These are phyloP conservation scores for Blastocystis sp. DNA, from an alignment of 352 stramenopile species.

Conservation along the genomic window DNA sequence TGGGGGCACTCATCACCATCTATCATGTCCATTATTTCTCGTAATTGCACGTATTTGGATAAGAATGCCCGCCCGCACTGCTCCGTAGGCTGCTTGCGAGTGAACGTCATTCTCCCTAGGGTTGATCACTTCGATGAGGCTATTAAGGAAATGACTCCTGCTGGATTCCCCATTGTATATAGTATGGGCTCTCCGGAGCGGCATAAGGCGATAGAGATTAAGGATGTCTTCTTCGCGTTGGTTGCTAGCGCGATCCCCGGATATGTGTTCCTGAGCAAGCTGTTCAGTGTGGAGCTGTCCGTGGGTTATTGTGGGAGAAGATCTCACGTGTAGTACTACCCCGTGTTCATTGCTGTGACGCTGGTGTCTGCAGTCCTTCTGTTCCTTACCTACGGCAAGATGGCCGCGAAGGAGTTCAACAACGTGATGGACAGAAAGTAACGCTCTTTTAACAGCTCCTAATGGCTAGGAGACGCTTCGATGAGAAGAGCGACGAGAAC, in stretches of 20 bases:
- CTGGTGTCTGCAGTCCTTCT: background rate
- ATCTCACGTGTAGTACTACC: constrained; percentile 28
- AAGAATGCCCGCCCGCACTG: background rate
- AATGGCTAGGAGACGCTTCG: constrained; percentile 37
- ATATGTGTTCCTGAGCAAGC: constrained; percentile 28
- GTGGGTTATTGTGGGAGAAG: background rate
- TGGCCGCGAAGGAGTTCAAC: constrained; percentile 8
- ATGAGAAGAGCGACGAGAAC: background rate
- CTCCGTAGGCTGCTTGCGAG: background rate
- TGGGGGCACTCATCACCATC: background rate
- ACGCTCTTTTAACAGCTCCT: background rate
- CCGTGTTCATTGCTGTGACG: constrained; percentile 10
- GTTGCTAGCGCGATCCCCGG: constrained; percentile 21
- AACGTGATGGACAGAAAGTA: constrained; percentile 49
- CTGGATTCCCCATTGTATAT: constrained; percentile 14
- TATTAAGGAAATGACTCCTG: constrained; percentile 13
- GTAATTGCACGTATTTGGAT: background rate
- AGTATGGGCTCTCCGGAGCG: background rate
- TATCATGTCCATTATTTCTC: background rate
- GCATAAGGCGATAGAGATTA: constrained; percentile 1
- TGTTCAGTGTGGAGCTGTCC: constrained; percentile 6
- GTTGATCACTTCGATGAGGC: constrained; percentile 38
- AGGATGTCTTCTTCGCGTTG: background rate
- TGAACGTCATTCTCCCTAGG: background rate
- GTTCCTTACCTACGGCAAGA: background rate